These are phyloP conservation scores for Prunus persica DNA, from an alignment of 306 rosid genomes.

Conservation along the genomic window Prunus_persica_NCBIv2 NC_034009.1:36296001-36296500, in stretches of 20 bases:
- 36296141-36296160: conserved; percentile 16
- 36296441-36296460: too few relatives aligned
- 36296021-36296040: neutral
- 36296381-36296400: too few relatives aligned
- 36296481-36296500: too few relatives aligned
- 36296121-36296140: neutral
- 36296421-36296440: too few relatives aligned
- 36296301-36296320: conserved; percentile 29
- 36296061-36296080: conserved; percentile 42
- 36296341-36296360: neutral
- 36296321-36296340: neutral
- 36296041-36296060: conserved; percentile 2
- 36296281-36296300: conserved; percentile 34
- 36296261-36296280: conserved; percentile 11
- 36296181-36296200: conserved; percentile 41
- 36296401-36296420: neutral
- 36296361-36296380: neutral
- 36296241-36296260: conserved; percentile 38
- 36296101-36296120: conserved; percentile 15
- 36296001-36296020: neutral
- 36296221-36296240: conserved; percentile 31
- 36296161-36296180: conserved; percentile 57
- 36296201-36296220: conserved; percentile 24
- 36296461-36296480: too few relatives aligned
- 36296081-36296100: conserved; percentile 37